A percentile compares a stretch with the other conserved stretches of the same genome.
Evolutionary conservation across 169 alveolate genomes (phyloP).

Genomic region (Plasmodium vivax): DNA sequence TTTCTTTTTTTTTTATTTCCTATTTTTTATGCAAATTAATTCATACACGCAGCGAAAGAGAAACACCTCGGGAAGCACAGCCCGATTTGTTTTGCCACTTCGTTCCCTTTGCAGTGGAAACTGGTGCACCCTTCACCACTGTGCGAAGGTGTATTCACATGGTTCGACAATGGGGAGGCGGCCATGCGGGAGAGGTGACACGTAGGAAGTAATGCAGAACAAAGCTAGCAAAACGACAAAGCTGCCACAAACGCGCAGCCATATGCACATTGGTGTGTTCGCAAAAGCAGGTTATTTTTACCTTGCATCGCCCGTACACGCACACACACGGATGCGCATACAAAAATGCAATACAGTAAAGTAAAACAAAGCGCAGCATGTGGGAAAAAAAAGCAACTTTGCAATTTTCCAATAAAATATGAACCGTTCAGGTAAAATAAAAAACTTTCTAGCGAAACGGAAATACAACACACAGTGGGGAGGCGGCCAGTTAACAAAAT

Average conservation of each 20-base stretch:
- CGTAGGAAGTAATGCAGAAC: background rate
- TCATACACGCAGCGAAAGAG: background rate
- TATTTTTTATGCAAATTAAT: background rate
- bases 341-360: background rate
- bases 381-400: background rate
- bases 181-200: background rate
- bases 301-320: background rate
- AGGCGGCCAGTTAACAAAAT: background rate
- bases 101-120: background rate
- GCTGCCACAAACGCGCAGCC: background rate
- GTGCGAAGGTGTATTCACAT: background rate
- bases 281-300: background rate
- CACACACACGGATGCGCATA: background rate
- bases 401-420: background rate
- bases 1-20: background rate
- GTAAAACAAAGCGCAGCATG: background rate
- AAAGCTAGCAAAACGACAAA: background rate
- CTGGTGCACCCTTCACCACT: background rate
- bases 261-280: background rate
- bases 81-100: background rate
- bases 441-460: background rate
- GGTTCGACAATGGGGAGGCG: background rate
- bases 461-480: background rate
- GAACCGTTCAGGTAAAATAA: background rate
- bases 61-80: background rate